Conservation (phyloP, 2,329 filamentous ascomycete species). For the Aspergillus intermedius region DNA sequence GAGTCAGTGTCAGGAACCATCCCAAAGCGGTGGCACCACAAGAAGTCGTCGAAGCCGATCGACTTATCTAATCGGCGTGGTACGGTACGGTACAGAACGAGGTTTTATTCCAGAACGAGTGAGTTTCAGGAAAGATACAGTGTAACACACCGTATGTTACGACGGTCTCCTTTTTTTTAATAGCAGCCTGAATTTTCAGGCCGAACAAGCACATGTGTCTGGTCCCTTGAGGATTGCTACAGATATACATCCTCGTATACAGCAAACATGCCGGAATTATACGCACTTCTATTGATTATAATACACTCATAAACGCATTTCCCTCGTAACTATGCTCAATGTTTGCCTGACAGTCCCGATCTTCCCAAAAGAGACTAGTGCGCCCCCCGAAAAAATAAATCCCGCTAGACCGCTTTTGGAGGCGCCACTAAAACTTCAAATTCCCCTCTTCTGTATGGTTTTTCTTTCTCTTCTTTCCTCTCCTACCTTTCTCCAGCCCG, state of each 20-base stretch:
- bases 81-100: neutral
- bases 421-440: conserved; percentile 23
- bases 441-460: conserved; percentile 15
- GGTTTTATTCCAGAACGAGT: neutral
- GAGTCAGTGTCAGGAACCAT: conserved; percentile 5
- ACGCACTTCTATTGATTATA: neutral
- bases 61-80: neutral
- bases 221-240: neutral
- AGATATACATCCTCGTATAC: neutral
- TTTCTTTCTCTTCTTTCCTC: conserved; percentile 21
- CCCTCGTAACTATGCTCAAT: too few relatives aligned
- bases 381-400: neutral
- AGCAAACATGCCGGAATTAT: too few relatives aligned
- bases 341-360: neutral
- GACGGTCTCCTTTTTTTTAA: neutral
- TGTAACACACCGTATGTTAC: neutral
- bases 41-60: neutral
- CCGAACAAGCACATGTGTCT: neutral
- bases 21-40: conserved; percentile 6
- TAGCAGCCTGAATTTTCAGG: neutral
- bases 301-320: neutral
- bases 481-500: conserved; percentile 17
- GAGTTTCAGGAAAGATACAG: too few relatives aligned
- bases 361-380: neutral
- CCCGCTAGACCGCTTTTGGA: neutral